phyloP scores from a whole-genome alignment of 148 eudicot genomes.

The Nepenthes mirabilis region DNA sequence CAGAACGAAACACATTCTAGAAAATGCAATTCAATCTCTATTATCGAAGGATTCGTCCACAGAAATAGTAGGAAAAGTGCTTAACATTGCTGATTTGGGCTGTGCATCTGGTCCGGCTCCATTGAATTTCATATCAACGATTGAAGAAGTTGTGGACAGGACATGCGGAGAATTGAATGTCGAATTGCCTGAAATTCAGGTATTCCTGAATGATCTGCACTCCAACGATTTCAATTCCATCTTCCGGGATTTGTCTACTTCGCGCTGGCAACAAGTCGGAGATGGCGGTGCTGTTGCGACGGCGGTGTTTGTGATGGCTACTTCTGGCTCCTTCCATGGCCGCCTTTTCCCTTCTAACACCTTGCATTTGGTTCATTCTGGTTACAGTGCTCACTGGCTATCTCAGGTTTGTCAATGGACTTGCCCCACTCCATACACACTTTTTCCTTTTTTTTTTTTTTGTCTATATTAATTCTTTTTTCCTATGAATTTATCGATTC shows the following conservation, averaged over 20 bases:
- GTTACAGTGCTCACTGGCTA: slow-evolving; percentile 29
- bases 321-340: slow-evolving; percentile 29
- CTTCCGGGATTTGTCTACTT: slow-evolving; percentile 7
- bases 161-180: slow-evolving; percentile 11
- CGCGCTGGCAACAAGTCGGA: background rate
- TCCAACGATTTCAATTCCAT: slow-evolving; percentile 32
- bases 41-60: background rate
- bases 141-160: slow-evolving; percentile 2
- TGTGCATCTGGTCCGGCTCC: background rate
- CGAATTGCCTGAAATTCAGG: slow-evolving; percentile 4
- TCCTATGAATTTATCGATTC: too few species aligned
- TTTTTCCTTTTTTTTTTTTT: too few species aligned
- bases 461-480: too few species aligned
- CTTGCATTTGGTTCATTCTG: slow-evolving; percentile 26
- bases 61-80: background rate
- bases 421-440: background rate
- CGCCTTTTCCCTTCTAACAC: slow-evolving; percentile 19
- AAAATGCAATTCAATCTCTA: slow-evolving; percentile 8
- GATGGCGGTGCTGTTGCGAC: background rate
- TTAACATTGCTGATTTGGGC: background rate
- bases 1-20: slow-evolving; percentile 7
- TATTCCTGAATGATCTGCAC: slow-evolving; percentile 34
- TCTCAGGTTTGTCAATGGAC: slow-evolving; percentile 16
- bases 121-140: background rate
- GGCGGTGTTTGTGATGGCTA: slow-evolving; percentile 6